Conservation (phyloP, 768 basidiomycete genomes). For the Dioszegia aurantiaca region DNA sequence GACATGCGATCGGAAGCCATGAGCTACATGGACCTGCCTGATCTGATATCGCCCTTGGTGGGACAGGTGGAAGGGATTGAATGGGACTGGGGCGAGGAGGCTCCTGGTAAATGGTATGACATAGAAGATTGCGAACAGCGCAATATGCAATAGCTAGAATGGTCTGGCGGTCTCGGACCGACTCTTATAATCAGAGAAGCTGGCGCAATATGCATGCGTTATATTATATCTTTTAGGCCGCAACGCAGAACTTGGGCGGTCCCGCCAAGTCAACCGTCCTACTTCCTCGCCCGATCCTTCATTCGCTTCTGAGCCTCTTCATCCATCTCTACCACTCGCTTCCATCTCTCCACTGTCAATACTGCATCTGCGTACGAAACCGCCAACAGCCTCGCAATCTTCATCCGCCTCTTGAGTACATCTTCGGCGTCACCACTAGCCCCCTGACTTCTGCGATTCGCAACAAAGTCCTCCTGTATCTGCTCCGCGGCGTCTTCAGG, state of each 20-base stretch:
- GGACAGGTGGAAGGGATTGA: constrained; percentile 16
- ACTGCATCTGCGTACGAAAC: constrained; percentile 24
- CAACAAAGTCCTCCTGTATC: constrained; percentile 46
- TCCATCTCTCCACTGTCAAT: constrained; percentile 33
- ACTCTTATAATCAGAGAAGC: too few relatives aligned
- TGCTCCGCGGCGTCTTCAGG: constrained; percentile 35
- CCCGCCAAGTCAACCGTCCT: too few relatives aligned
- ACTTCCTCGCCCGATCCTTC: constrained; percentile 7
- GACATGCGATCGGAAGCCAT: constrained; percentile 33
- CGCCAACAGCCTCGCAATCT: constrained; percentile 44
- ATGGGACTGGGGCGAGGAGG: constrained; percentile 15
- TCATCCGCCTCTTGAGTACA: constrained; percentile 44
- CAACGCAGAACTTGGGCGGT: too few relatives aligned
- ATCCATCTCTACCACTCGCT: constrained; percentile 29
- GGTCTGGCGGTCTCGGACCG: too few relatives aligned
- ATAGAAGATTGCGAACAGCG: neutral
- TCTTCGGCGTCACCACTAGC: constrained; percentile 31
- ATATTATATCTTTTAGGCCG: too few relatives aligned
- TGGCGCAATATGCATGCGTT: too few relatives aligned
- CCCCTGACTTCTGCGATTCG: constrained; percentile 19
- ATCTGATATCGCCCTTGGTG: constrained; percentile 17
- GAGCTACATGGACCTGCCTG: constrained; percentile 19
- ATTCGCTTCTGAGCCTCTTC: constrained; percentile 20
- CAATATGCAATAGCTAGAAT: too few relatives aligned
- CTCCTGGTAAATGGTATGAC: neutral